Conservation (phyloP, 106 monocot species). For the Acorus calamus region DNA sequence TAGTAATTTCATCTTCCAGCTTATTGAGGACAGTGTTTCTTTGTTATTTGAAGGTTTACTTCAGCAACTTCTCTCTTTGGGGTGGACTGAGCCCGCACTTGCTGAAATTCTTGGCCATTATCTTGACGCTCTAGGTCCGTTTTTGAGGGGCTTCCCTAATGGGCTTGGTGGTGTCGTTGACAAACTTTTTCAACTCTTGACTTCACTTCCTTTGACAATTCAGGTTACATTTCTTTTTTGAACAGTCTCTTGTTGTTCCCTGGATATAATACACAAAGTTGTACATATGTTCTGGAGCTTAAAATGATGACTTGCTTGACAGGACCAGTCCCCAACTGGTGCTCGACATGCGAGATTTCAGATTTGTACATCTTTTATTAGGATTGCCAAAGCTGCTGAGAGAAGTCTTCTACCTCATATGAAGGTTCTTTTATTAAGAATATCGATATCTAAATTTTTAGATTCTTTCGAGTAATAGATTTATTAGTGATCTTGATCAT, state of each 20-base stretch:
- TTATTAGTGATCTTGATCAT: too few species aligned
- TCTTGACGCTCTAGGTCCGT: slow-evolving; percentile 78
- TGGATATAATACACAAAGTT: too few species aligned
- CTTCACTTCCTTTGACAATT: slow-evolving; percentile 53
- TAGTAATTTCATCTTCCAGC: slow-evolving; percentile 5
- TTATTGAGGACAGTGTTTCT: slow-evolving; percentile 1
- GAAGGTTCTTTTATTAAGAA: slow-evolving; percentile 45
- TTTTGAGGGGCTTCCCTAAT: slow-evolving; percentile 66
- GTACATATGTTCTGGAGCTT: too few species aligned
- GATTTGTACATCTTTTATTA: slow-evolving; percentile 86
- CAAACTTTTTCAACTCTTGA: slow-evolving; percentile 94
- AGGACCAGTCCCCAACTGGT: slow-evolving; percentile 62
- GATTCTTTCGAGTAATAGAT: not conserved
- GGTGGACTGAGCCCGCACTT: slow-evolving; percentile 66
- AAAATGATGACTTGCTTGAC: slow-evolving; percentile 1
- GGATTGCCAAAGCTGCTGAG: slow-evolving; percentile 86
- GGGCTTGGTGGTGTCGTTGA: slow-evolving; percentile 62
- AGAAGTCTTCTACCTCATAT: slow-evolving; percentile 89
- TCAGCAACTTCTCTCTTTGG: slow-evolving; percentile 62
- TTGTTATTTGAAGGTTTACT: slow-evolving; percentile 54
- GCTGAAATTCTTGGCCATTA: slow-evolving; percentile 60
- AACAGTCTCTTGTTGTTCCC: too few species aligned
- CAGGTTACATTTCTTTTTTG: slow-evolving; percentile 23
- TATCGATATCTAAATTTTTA: slow-evolving; percentile 1
- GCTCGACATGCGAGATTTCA: slow-evolving; percentile 83